Conservation (phyloP, 2,329 filamentous ascomycete species). For the Hymenoscyphus fructigenus region DNA sequence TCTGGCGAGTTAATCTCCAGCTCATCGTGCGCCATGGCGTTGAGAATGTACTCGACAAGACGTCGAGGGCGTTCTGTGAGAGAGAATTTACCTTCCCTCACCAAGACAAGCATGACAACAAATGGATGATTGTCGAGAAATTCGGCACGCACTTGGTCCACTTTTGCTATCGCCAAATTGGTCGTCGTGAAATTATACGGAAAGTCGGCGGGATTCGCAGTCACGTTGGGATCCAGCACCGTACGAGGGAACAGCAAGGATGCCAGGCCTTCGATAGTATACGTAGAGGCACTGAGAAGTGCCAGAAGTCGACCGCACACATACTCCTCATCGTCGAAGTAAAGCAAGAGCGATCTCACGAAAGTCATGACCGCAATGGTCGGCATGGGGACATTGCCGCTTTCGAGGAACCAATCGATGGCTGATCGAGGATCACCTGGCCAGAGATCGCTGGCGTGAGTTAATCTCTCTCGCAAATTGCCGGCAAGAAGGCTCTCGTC, state of each 20-base stretch:
- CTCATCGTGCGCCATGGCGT: not conserved
- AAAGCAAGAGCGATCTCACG: not conserved
- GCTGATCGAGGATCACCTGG: not conserved
- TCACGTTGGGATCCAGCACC: not conserved
- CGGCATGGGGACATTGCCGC: not conserved
- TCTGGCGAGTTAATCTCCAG: not conserved
- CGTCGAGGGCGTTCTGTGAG: not conserved
- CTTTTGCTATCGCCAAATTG: not conserved
- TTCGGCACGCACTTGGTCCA: not conserved
- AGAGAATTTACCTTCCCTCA: not conserved
- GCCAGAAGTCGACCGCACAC: not conserved
- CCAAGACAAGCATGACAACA: not conserved
- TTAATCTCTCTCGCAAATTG: not conserved
- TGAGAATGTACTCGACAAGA: not conserved
- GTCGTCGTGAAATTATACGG: not conserved
- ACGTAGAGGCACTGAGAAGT: not conserved
- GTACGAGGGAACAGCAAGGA: not conserved
- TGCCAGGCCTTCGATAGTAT: not conserved
- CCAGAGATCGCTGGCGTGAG: not conserved
- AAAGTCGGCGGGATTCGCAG: not conserved
- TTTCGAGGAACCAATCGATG: not conserved
- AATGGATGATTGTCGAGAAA: not conserved
- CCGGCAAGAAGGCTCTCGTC: not conserved
- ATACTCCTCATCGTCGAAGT: not conserved
- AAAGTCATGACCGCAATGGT: not conserved